phyloP scores from a whole-genome alignment of 1,284 basidiomycete species.

The Limonomyces culmigenus region DNA sequence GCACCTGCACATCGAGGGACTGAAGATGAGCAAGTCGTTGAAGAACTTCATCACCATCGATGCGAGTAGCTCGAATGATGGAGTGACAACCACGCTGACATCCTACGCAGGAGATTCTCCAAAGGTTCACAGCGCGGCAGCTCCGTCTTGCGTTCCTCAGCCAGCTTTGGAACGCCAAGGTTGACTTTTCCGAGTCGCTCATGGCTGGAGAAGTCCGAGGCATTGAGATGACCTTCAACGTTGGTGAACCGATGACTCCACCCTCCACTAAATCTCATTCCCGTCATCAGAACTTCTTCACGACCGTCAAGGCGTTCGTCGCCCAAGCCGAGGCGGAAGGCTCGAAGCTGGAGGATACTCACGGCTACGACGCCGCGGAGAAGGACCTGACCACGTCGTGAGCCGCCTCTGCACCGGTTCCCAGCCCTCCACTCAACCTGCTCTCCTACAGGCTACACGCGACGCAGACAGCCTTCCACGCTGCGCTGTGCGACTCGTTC shows the following conservation, averaged over 20 bases:
- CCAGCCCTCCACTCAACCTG: conserved; percentile 4
- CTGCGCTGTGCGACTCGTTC: conserved; percentile 94
- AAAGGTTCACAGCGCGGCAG: conserved; percentile 76
- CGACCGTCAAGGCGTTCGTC: conserved; percentile 70
- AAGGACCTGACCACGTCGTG: conserved; percentile 48
- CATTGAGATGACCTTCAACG: conserved; percentile 79
- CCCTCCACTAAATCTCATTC: conserved; percentile 2
- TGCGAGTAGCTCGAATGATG: conserved; percentile 26
- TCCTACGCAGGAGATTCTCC: conserved; percentile 65
- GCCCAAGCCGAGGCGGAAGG: conserved; percentile 31
- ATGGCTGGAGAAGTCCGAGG: conserved; percentile 82
- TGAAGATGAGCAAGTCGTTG: conserved; percentile 99
- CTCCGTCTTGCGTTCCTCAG: conserved; percentile 88
- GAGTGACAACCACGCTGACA: conserved; percentile 5
- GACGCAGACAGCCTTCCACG: conserved; percentile 68
- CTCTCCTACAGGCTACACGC: conserved; percentile 40
- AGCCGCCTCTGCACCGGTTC: conserved; percentile 7
- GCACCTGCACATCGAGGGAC: conserved; percentile 94
- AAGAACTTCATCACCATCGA: conserved; percentile 99
- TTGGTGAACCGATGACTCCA: conserved; percentile 20
- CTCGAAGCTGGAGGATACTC: conserved; percentile 34
- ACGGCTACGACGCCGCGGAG: conserved; percentile 51
- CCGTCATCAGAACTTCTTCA: conserved; percentile 81
- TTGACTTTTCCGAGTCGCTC: conserved; percentile 88
- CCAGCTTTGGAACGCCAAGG: conserved; percentile 82